Base-by-base conservation (phyloP, 2,329 filamentous ascomycete genomes). In the Tolypocladium cylindrosporum region DNA sequence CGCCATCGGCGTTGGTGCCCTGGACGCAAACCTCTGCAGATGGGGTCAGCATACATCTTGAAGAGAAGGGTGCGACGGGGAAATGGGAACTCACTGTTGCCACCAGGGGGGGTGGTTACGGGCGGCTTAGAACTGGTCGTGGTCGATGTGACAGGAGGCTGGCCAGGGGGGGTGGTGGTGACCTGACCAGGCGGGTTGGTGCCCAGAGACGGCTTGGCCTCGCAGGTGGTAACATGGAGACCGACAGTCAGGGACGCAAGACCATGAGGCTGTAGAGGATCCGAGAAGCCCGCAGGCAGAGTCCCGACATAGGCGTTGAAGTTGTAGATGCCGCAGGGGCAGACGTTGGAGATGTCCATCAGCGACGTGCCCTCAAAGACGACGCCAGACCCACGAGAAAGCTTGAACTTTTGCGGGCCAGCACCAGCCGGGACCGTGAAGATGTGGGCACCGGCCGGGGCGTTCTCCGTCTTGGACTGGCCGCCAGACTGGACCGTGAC, bases 251-350 rank as follows among this genome's bases (percentile, higher is more conserved):
- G 43, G 14, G 53, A 57, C 3, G 58, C 43, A 19, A 60, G 51
- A 21, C 59, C 60, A n/a, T 62, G 41, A 2, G 16, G 40, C 36
- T 48, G 36, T 1, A 62, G 58, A 14, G 56, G 50, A 27, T 61
- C 63, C 31, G 58, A 55, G 34, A 56, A 42, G 19, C 68, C 65
- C 2, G 67, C 65, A 13, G 79, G 78, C 9, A 82, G 67, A 1
- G 72, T 76, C 13, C 79, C 79, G 2, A 80, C 77, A 60, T 79
- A 83, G 16, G 78, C 75, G 59, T 83, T 83, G 70, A 78, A 83
- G 68, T 83, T 83, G 71, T 82, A 82, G 54, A 82, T 71, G 4
- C 80, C 78, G 59, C 77, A 82, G 21, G 75, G 67, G 63, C 81
- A 84, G 19, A 68, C 68, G 48, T 77, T 68, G 1, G 72, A 69